Percentiles rank a stretch among this genome's conserved stretches.
Conservation (phyloP, 2,329 filamentous ascomycete genomes). For the Escovopsis sp. region DNA sequence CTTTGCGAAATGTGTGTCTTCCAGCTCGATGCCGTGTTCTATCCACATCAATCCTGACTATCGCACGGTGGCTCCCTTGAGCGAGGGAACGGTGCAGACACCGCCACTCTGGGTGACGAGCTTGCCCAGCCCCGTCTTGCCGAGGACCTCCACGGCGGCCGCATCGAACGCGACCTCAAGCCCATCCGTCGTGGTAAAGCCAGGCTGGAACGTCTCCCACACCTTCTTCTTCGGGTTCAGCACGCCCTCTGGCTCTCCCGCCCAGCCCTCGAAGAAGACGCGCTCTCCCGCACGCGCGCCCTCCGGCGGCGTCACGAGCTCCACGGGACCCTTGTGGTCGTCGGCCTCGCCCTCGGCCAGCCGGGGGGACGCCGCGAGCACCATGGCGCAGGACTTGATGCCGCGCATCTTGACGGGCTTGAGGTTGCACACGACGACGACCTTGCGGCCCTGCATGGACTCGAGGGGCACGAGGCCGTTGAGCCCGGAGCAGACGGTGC, state of each 20-base stretch:
- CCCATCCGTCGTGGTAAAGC: slow-evolving; percentile 74
- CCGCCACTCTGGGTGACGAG: slow-evolving; percentile 66
- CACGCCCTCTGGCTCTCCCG: slow-evolving; percentile 80
- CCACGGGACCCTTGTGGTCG: slow-evolving; percentile 78
- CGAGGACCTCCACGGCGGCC: slow-evolving; percentile 56
- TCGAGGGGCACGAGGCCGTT: slow-evolving; percentile 85
- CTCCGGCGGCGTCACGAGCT: slow-evolving; percentile 73
- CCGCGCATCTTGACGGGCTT: slow-evolving; percentile 99
- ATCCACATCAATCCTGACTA: too few species aligned
- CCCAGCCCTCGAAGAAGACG: slow-evolving; percentile 88
- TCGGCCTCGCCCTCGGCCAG: slow-evolving; percentile 68
- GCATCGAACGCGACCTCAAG: slow-evolving; percentile 82
- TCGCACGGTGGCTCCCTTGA: slow-evolving; percentile 70
- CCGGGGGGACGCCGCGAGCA: slow-evolving; percentile 81
- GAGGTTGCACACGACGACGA: slow-evolving; percentile 90
- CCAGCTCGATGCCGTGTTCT: too few species aligned
- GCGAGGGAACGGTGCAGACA: slow-evolving; percentile 65
- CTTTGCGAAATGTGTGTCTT: too few species aligned
- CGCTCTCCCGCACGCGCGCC: slow-evolving; percentile 70
- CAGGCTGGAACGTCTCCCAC: slow-evolving; percentile 93
- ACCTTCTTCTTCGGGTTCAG: slow-evolving; percentile 99
- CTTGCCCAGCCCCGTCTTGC: slow-evolving; percentile 50
- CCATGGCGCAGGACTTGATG: slow-evolving; percentile 67
- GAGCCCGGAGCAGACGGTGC: slow-evolving; percentile 92
- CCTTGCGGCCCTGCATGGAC: slow-evolving; percentile 93